A percentile compares a stretch with the other conserved stretches of the same genome.
Evolutionary conservation across 2,329 filamentous ascomycete species (phyloP).

Genomic region (Talaromyces sp.): DNA sequence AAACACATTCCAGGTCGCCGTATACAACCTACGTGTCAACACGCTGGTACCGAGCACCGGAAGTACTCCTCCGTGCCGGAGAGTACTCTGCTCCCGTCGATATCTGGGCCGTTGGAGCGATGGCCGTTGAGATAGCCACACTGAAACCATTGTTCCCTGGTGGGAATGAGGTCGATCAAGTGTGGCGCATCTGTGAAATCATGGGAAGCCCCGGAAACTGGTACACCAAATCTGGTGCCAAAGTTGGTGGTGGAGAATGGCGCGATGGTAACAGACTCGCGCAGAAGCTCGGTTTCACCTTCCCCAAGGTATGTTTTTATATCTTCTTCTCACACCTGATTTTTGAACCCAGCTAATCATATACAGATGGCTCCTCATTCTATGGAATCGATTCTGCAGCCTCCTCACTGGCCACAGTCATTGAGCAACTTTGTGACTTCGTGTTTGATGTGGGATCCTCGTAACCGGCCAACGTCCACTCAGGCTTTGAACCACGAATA

Average conservation of each 20-base stretch:
- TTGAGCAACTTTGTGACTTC: slow-evolving; percentile 93
- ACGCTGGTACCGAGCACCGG: slow-evolving; percentile 89
- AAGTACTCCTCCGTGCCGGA: slow-evolving; percentile 86
- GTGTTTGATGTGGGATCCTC: slow-evolving; percentile 99
- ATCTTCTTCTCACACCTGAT: background rate
- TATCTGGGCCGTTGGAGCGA: slow-evolving; percentile 96
- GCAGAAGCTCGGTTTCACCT: slow-evolving; percentile 95
- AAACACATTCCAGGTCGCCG: slow-evolving; percentile 91
- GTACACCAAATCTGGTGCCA: slow-evolving; percentile 85
- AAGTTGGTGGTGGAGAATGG: slow-evolving; percentile 95
- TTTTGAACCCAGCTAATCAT: slow-evolving; percentile 9
- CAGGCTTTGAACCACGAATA: slow-evolving; percentile 96
- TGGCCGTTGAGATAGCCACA: slow-evolving; percentile 97
- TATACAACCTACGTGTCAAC: slow-evolving; percentile 99
- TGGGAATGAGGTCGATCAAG: slow-evolving; percentile 96
- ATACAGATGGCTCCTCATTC: slow-evolving; percentile 88
- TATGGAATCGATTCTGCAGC: slow-evolving; percentile 87
- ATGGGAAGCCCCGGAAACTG: slow-evolving; percentile 99
- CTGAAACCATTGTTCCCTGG: slow-evolving; percentile 95
- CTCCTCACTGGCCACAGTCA: slow-evolving; percentile 85
- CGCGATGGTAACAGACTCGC: slow-evolving; percentile 88
- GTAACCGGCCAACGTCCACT: slow-evolving; percentile 80
- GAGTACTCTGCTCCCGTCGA: slow-evolving; percentile 97
- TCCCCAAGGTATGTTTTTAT: slow-evolving; percentile 64
- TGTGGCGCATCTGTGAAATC: slow-evolving; percentile 97